phyloP scores from a whole-genome alignment of 1,284 basidiomycete species.

The Pisolithus thermaeus region DNA sequence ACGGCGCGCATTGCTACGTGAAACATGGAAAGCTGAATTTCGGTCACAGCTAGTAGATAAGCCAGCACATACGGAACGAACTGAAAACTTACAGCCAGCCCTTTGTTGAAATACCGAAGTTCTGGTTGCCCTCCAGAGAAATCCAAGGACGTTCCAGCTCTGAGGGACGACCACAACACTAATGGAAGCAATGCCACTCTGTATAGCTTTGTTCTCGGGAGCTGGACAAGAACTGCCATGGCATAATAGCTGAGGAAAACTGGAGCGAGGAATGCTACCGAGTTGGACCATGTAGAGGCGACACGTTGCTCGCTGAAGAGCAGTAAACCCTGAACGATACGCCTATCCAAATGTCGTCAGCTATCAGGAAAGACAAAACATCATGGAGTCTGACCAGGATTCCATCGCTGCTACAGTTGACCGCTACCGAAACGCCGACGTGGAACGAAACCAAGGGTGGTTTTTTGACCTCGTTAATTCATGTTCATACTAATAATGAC shows the following conservation, averaged over 20 bases:
- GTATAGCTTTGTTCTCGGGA: slow-evolving; percentile 14
- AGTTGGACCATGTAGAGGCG: background rate
- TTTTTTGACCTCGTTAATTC: too few relatives aligned
- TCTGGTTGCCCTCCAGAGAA: slow-evolving; percentile 14
- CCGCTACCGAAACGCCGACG: too few relatives aligned
- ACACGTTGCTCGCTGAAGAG: background rate
- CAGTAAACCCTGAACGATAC: background rate
- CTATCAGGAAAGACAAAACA: too few relatives aligned
- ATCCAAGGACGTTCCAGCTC: slow-evolving; percentile 16
- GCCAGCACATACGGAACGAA: background rate
- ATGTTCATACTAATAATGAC: too few relatives aligned
- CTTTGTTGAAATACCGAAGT: slow-evolving; percentile 20
- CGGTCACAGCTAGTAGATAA: background rate
- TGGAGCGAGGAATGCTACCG: slow-evolving; percentile 12
- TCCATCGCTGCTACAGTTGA: too few relatives aligned
- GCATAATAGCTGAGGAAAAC: slow-evolving; percentile 12
- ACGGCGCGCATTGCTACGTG: slow-evolving; percentile 21
- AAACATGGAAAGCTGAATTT: slow-evolving; percentile 22
- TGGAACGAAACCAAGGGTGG: too few relatives aligned
- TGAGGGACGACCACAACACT: slow-evolving; percentile 13
- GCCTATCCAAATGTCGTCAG: background rate
- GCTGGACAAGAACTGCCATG: slow-evolving; percentile 28
- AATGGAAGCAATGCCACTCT: slow-evolving; percentile 22
- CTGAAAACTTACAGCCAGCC: slow-evolving; percentile 14
- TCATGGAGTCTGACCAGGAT: too few relatives aligned